phyloP scores from a whole-genome alignment of 768 basidiomycete genomes.

The Rhodotorula babjevae region DNA sequence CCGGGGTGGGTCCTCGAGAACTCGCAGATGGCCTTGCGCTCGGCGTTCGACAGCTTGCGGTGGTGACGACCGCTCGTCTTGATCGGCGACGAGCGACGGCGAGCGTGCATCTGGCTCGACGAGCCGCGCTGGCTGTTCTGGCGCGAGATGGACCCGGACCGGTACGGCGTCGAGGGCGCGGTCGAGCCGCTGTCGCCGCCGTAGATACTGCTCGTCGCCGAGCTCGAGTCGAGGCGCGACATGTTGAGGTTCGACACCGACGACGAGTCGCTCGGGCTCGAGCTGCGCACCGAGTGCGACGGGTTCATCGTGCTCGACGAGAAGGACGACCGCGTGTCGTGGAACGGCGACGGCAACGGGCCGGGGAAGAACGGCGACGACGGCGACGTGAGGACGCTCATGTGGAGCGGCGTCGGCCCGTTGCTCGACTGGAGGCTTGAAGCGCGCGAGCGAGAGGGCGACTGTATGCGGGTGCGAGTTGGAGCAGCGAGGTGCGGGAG shows the following conservation, averaged over 20 bases:
- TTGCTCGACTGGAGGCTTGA: constrained; percentile 13
- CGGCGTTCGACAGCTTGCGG: constrained; percentile 59
- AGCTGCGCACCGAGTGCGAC: constrained; percentile 22
- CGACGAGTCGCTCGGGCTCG: constrained; percentile 29
- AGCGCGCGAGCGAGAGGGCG: constrained; percentile 27
- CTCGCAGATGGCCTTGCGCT: constrained; percentile 69
- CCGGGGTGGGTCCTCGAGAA: constrained; percentile 63
- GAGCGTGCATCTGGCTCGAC: constrained; percentile 11
- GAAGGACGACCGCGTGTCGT: constrained; percentile 13
- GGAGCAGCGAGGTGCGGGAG: not conserved
- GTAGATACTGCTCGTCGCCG: constrained; percentile 20
- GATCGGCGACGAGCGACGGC: constrained; percentile 27
- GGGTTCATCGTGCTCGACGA: constrained; percentile 31
- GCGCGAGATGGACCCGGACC: constrained; percentile 8
- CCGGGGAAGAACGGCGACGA: constrained; percentile 28
- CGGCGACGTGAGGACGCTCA: constrained; percentile 20
- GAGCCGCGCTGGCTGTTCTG: constrained; percentile 13
- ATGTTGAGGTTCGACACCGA: constrained; percentile 22
- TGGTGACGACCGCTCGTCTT: constrained; percentile 12
- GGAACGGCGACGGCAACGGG: constrained; percentile 32
- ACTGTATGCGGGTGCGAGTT: not conserved
- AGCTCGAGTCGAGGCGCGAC: constrained; percentile 23
- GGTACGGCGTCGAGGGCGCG: constrained; percentile 6
- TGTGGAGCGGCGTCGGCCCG: constrained; percentile 2
- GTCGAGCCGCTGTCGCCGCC: constrained; percentile 10